Evolutionary conservation across 306 rosid genomes (phyloP).

Genomic region (Prunus mume): DNA sequence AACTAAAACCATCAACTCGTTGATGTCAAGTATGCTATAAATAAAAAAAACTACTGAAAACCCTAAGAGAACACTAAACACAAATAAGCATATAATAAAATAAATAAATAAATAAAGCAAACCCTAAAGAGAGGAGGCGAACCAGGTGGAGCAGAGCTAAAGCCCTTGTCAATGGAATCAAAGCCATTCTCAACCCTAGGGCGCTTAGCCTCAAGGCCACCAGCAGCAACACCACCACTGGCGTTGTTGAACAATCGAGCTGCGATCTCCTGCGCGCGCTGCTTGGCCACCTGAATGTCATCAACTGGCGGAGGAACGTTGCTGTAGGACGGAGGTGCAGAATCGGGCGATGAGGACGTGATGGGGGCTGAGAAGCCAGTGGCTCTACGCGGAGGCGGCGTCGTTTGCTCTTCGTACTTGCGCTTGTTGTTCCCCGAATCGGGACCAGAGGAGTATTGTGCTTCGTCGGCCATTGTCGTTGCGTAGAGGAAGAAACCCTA

Average conservation of each 20-base stretch:
- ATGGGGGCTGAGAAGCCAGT: conserved; percentile 76
- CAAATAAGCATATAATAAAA: not conserved
- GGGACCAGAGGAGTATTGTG: conserved; percentile 56
- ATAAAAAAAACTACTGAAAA: not conserved
- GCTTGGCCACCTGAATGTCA: conserved; percentile 84
- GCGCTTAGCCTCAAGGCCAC: conserved; percentile 64
- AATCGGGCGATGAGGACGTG: conserved; percentile 47
- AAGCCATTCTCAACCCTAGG: conserved; percentile 75
- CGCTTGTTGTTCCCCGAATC: conserved; percentile 62
- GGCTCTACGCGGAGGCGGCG: conserved; percentile 41
- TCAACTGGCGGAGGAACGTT: conserved; percentile 66
- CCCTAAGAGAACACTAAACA: not conserved
- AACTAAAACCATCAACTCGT: not conserved
- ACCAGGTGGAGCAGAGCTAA: conserved; percentile 35
- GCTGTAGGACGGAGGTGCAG: conserved; percentile 47
- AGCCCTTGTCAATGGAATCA: conserved; percentile 64
- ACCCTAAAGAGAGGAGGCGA: not conserved
- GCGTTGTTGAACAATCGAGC: conserved; percentile 63
- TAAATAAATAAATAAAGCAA: not conserved
- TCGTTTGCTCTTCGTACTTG: conserved; percentile 71
- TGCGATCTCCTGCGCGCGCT: conserved; percentile 92
- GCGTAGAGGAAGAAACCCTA: conserved; percentile 47
- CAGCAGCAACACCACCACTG: conserved; percentile 28
- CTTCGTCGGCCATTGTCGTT: conserved; percentile 63
- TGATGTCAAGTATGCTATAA: not conserved